A percentile compares a stretch with the other conserved stretches of the same genome.
Conservation (phyloP, 2,329 filamentous ascomycete genomes). For the Pseudopyricularia cyperi region DNA sequence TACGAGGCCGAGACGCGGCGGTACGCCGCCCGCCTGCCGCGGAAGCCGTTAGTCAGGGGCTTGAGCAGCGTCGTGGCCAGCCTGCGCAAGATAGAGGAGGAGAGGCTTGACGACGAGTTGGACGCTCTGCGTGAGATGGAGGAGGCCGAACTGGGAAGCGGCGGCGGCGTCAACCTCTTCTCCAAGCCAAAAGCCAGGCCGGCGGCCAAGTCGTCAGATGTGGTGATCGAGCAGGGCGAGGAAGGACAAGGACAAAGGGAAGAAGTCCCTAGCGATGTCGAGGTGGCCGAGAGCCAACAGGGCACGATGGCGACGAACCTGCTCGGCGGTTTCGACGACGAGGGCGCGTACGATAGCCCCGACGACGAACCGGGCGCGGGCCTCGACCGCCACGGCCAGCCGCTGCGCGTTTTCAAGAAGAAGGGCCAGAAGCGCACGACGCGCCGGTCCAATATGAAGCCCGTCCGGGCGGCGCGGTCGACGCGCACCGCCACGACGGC, state of each 20-base stretch:
- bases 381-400: constrained; percentile 41
- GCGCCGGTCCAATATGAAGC: constrained; percentile 50
- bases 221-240: not conserved
- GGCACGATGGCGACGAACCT: constrained; percentile 14
- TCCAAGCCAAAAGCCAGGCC: not conserved
- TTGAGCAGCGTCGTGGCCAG: constrained; percentile 63
- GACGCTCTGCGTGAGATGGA: constrained; percentile 65
- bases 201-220: not conserved
- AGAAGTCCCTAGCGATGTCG: constrained; percentile 9
- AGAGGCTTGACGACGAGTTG: constrained; percentile 58
- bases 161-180: not conserved
- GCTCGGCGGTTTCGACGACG: constrained; percentile 52
- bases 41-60: constrained; percentile 52
- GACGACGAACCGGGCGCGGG: constrained; percentile 28
- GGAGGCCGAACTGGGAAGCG: constrained; percentile 19
- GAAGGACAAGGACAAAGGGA: not conserved
- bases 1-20: not conserved
- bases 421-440: constrained; percentile 74
- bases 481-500: constrained; percentile 11
- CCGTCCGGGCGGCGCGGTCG: constrained; percentile 35
- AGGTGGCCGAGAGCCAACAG: constrained; percentile 31
- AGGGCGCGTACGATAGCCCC: constrained; percentile 41
- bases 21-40: constrained; percentile 33
- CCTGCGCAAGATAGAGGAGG: constrained; percentile 56
- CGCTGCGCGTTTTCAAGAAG: constrained; percentile 61